Percentiles rank a stretch among this genome's conserved stretches.
Evolutionary conservation across 441 rosid species (phyloP).

Genomic region (Brassica balearica): DNA sequence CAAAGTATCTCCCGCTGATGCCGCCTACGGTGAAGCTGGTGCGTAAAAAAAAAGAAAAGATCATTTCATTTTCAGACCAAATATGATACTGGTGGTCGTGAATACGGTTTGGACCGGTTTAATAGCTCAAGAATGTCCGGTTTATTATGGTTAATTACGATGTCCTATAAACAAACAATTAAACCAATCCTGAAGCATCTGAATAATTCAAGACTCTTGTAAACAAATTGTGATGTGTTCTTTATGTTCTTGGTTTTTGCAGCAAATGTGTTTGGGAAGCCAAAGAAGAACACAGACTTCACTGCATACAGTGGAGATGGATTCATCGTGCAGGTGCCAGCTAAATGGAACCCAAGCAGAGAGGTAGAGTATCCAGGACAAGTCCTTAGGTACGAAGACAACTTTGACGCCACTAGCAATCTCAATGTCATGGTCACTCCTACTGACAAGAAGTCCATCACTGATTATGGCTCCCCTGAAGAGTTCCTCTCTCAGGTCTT

Average conservation of each 20-base stretch:
- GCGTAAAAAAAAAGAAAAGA: neutral
- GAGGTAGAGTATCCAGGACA: slow-evolving; percentile 93
- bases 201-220: neutral
- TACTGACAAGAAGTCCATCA: slow-evolving; percentile 90
- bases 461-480: slow-evolving; percentile 87
- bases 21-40: slow-evolving; percentile 99
- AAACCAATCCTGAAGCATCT: no score
- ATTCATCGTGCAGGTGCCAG: slow-evolving; percentile 73
- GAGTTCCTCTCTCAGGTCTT: slow-evolving; percentile 77
- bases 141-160: no score
- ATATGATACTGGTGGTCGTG: no score
- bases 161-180: no score
- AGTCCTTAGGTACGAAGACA: slow-evolving; percentile 92
- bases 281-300: slow-evolving; percentile 87
- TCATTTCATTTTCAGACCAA: slow-evolving; percentile 5
- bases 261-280: slow-evolving; percentile 98
- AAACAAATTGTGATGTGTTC: neutral
- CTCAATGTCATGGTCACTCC: slow-evolving; percentile 77
- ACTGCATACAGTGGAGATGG: slow-evolving; percentile 77
- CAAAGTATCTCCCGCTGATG: slow-evolving; percentile 92
- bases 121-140: no score
- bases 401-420: slow-evolving; percentile 78
- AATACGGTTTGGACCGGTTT: no score
- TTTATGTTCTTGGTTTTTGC: slow-evolving; percentile 33
- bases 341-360: slow-evolving; percentile 98